Evolutionary conservation across 768 basidiomycete species (phyloP), one percentile per base, ranked within the genome.

Genomic region (Suillus lakei): DNA sequence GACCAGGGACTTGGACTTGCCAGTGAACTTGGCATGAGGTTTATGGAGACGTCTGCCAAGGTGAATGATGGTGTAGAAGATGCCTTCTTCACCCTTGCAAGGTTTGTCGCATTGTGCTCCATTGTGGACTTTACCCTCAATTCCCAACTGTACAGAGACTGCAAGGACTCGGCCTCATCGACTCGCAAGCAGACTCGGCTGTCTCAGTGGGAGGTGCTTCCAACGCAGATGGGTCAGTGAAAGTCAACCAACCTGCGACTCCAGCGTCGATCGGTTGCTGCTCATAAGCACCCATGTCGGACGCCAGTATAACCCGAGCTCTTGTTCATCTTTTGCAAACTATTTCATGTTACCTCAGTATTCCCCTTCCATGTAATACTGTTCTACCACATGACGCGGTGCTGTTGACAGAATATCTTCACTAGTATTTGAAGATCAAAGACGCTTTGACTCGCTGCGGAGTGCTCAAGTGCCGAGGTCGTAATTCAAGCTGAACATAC

Each of bases 21-120:
- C 5, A 84, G 91, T 62, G 96, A 99, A 78, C 87, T 99, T 36
- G 96, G 94, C n/a, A 86, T 99, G 78, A 90, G 86, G 76, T 99
- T 98, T 78, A 91, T 99, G 86, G 98, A 99, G 82, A 99, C 98
- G 18, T 95, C 92, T 21, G 98, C 98, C 44, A 99, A 99, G 83
- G 86, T 92, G 54, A 98, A 98, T 77, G 95, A 97, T 60, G 95
- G 95, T 65, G 98, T 99, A 41, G 98, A 99, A 81, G 95, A 99
- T 71, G 97, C 97, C 15, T 99, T 99, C 86, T 98, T 99, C 79
- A 93, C 92, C 5, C 86, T 99, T 64, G 96, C 98, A 36, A 89
- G 96, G 96, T 97, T 67, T 68, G 89, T 82, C 55, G 59, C 50
- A 30, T 28, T 39, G 16, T 53, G 26, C 21, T 38, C 32, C 13